Conservation (phyloP, 1,284 basidiomycete species). For the Athelia sp. region DNA sequence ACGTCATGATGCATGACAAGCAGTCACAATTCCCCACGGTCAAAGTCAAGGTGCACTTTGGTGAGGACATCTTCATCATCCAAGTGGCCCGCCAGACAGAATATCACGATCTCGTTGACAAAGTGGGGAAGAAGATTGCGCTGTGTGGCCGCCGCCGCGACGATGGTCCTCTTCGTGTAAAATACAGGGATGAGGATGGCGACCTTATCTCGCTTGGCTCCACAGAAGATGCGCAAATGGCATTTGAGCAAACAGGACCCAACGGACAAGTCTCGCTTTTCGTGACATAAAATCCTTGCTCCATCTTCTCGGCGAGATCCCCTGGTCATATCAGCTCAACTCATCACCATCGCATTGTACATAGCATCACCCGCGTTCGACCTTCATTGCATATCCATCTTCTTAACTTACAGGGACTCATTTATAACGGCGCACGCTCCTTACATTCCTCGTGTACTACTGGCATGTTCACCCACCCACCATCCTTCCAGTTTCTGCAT, state of each 20-base stretch:
- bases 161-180: slow-evolving; percentile 75
- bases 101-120: slow-evolving; percentile 81
- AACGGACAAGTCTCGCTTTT: slow-evolving; percentile 73
- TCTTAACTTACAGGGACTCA: slow-evolving; percentile 4
- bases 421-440: slow-evolving; percentile 10
- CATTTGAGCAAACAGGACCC: slow-evolving; percentile 74
- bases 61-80: slow-evolving; percentile 89
- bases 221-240: slow-evolving; percentile 88
- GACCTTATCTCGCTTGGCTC: slow-evolving; percentile 82
- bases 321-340: slow-evolving; percentile 13
- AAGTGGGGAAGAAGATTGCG: slow-evolving; percentile 89
- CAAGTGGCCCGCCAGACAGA: slow-evolving; percentile 77
- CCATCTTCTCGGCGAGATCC: slow-evolving; percentile 8
- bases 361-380: slow-evolving; percentile 7
- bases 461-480: slow-evolving; percentile 14
- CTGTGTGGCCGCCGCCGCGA: slow-evolving; percentile 76
- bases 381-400: slow-evolving; percentile 4
- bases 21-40: slow-evolving; percentile 36
- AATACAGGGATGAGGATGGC: slow-evolving; percentile 90
- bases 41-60: slow-evolving; percentile 85
- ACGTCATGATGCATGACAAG: slow-evolving; percentile 21
- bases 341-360: slow-evolving; percentile 8
- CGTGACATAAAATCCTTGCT: slow-evolving; percentile 48
- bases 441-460: slow-evolving; percentile 17
- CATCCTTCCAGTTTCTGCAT: slow-evolving; percentile 15